These are phyloP conservation scores for Abrus pulchellus DNA, from an alignment of 306 rosid genomes.

Conservation along the genomic window DNA sequence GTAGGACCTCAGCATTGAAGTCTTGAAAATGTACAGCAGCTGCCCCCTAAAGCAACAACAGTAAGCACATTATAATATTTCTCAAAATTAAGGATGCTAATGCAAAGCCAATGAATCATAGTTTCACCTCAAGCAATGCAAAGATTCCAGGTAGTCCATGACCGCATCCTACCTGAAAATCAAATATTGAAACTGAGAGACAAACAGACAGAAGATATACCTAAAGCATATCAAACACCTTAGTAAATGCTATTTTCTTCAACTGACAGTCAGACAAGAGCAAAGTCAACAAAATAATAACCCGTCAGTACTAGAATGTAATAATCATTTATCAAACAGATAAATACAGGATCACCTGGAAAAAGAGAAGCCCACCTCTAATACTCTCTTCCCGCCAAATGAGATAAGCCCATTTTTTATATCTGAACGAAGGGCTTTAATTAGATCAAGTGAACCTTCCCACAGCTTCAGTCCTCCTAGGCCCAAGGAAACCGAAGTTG, in stretches of 20 bases:
- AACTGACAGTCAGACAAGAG: too few relatives aligned
- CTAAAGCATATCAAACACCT: too few relatives aligned
- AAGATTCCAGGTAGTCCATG: constrained; percentile 96
- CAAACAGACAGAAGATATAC: too few relatives aligned
- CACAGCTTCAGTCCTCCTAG: constrained; percentile 91
- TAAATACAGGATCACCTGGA: constrained; percentile 47
- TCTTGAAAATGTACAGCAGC: constrained; percentile 90
- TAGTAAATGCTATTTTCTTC: too few relatives aligned
- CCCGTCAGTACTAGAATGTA: neutral
- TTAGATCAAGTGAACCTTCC: constrained; percentile 91
- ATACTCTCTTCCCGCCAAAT: constrained; percentile 70
- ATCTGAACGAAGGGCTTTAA: constrained; percentile 75
- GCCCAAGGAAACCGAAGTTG: constrained; percentile 32
- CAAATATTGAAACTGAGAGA: constrained; percentile 6
- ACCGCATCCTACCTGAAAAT: constrained; percentile 94
- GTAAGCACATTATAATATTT: constrained; percentile 17
- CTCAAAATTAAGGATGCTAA: constrained; percentile 26
- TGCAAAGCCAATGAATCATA: constrained; percentile 33
- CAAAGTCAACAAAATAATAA: too few relatives aligned
- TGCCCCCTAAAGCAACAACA: constrained; percentile 71
- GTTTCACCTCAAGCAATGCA: constrained; percentile 81
- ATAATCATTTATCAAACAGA: neutral
- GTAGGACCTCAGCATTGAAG: constrained; percentile 90
- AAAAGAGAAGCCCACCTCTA: constrained; percentile 77
- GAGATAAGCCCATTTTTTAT: constrained; percentile 61